phyloP scores from a whole-genome alignment of 352 stramenopile species.

The Plasmopara halstedii region DNA sequence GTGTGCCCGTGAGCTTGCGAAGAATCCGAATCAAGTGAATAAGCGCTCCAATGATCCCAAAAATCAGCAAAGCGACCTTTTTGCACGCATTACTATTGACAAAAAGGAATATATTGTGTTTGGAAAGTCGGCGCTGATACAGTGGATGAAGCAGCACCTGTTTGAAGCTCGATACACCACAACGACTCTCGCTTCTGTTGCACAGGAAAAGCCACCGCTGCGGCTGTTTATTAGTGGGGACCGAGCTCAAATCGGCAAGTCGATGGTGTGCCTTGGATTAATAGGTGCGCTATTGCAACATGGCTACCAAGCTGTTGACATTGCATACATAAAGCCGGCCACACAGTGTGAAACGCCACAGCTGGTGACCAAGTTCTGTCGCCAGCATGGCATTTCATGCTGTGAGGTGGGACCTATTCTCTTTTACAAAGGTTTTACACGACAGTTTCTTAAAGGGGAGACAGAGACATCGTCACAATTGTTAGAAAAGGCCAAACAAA shows the following conservation, averaged over 20 bases:
- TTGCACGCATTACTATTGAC: constrained; percentile 22
- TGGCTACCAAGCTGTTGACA: constrained; percentile 50
- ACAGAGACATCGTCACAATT: constrained; percentile 80
- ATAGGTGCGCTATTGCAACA: constrained; percentile 83
- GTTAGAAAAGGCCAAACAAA: constrained; percentile 69
- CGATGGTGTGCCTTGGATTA: constrained; percentile 92
- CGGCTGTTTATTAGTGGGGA: constrained; percentile 73
- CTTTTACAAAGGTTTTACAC: constrained; percentile 96
- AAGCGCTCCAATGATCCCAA: not conserved
- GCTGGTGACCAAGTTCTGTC: constrained; percentile 91
- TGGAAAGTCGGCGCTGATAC: constrained; percentile 20
- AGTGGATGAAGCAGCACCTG: constrained; percentile 31
- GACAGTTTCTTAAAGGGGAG: constrained; percentile 91
- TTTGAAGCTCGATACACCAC: constrained; percentile 22
- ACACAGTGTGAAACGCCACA: constrained; percentile 96
- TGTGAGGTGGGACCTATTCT: constrained; percentile 91
- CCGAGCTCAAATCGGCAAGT: constrained; percentile 93
- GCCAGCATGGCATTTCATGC: constrained; percentile 79
- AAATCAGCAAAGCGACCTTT: constrained; percentile 6
- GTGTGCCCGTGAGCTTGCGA: constrained; percentile 8
- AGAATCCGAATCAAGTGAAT: constrained; percentile 15
- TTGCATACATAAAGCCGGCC: constrained; percentile 98
- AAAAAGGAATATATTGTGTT: constrained; percentile 18
- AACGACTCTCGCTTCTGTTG: not conserved
- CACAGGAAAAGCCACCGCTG: constrained; percentile 14